Percentiles rank a stretch among this genome's conserved stretches.
Evolutionary conservation across 2,329 filamentous ascomycete species (phyloP).

Genomic region (Chaetomiaceae sp.): DNA sequence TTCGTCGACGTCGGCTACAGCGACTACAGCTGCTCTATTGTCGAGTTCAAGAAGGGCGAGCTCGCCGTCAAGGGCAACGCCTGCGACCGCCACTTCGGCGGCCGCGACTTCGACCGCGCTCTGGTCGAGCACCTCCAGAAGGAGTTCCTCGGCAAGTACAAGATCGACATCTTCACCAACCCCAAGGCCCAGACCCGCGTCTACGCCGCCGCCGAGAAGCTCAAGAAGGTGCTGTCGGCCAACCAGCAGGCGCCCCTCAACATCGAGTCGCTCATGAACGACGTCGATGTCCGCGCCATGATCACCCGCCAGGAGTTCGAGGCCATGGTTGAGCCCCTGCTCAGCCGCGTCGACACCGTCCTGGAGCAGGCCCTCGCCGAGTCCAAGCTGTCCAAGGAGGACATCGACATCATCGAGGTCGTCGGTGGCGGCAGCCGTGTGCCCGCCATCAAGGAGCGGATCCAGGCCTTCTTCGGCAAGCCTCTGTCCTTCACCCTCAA

Average conservation of each 20-base stretch:
- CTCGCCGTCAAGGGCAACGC: conserved; percentile 87
- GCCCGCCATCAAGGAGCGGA: conserved; percentile 82
- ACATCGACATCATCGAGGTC: conserved; percentile 90
- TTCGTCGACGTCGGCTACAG: conserved; percentile 96
- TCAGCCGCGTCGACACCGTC: conserved; percentile 66
- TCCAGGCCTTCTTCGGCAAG: conserved; percentile 91
- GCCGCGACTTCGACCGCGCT: conserved; percentile 93
- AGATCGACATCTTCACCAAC: conserved; percentile 90
- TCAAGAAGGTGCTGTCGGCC: conserved; percentile 97
- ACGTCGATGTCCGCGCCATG: conserved; percentile 83
- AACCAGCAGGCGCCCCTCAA: conserved; percentile 90
- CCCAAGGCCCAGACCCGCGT: conserved; percentile 85
- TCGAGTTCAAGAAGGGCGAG: conserved; percentile 97
- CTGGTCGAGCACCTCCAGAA: conserved; percentile 90
- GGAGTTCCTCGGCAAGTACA: conserved; percentile 97
- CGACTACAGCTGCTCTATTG: conserved; percentile 90
- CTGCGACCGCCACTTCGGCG: conserved; percentile 94
- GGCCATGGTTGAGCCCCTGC: conserved; percentile 78
- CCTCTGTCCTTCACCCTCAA: conserved; percentile 91
- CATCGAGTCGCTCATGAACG: conserved; percentile 98
- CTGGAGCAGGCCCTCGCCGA: conserved; percentile 92
- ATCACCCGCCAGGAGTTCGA: conserved; percentile 94
- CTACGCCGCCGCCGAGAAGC: conserved; percentile 84
- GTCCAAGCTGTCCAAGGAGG: conserved; percentile 82
- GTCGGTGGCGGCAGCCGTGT: conserved; percentile 94